These are phyloP conservation scores for Pterocarpus macrocarpus DNA, from an alignment of 306 rosid species.

Conservation along the genomic window DNA sequence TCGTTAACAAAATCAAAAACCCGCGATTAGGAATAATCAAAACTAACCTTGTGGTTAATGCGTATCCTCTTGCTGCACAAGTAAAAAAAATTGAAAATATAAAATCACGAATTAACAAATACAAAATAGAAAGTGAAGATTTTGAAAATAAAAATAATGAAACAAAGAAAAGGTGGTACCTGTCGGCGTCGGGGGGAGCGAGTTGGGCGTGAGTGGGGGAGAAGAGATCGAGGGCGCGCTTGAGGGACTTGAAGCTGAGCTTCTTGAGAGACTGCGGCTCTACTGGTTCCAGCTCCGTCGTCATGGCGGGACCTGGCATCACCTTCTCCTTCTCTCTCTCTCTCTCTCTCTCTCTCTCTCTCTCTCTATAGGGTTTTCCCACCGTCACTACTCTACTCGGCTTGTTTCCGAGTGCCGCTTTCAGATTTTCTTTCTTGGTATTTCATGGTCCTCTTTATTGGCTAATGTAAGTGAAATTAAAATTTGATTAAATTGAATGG, in stretches of 20 bases:
- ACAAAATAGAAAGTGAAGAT: not conserved
- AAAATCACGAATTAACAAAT: not conserved
- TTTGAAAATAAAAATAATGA: not conserved
- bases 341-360: not conserved
- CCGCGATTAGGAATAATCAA: not conserved
- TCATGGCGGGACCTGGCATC: conserved; percentile 60
- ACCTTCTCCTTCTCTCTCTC: not conserved
- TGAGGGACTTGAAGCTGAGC: conserved; percentile 92
- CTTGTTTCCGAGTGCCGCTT: no score
- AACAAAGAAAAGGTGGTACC: conserved; percentile 49
- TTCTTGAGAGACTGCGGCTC: conserved; percentile 96
- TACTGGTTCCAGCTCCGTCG: conserved; percentile 71
- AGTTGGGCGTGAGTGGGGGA: conserved; percentile 77
- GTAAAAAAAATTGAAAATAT: not conserved
- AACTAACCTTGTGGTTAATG: conserved; percentile 81
- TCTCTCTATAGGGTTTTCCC: conserved; percentile 26
- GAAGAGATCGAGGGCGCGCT: conserved; percentile 94
- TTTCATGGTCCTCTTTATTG: no score
- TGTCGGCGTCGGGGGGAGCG: conserved; percentile 75
- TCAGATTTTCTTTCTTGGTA: no score
- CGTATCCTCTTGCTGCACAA: conserved; percentile 76
- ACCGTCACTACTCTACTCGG: no score
- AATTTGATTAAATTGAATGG: no score
- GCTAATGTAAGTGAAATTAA: no score
- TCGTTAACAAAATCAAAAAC: not conserved